These are phyloP conservation scores for Marasmius oreades DNA, from an alignment of 1,284 basidiomycete species.

Conservation along the genomic window DNA sequence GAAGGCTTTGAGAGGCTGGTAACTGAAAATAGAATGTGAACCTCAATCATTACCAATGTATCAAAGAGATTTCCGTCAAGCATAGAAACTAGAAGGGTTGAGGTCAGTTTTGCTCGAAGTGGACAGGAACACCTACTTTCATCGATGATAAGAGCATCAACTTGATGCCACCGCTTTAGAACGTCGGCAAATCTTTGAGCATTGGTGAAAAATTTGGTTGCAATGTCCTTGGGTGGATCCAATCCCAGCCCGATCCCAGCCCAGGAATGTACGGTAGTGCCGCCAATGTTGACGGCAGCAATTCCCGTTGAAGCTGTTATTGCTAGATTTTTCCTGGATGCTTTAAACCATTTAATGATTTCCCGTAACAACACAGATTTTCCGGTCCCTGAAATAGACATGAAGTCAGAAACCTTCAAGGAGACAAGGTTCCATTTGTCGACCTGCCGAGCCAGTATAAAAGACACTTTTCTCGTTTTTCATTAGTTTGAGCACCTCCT, in stretches of 20 bases:
- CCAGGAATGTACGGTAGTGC: constrained; percentile 88
- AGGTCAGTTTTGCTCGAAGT: neutral
- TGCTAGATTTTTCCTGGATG: constrained; percentile 58
- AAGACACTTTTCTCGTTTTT: constrained; percentile 45
- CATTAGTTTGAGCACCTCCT: constrained; percentile 29
- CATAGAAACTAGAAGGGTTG: constrained; percentile 75
- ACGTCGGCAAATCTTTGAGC: constrained; percentile 55
- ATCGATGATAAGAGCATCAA: constrained; percentile 84
- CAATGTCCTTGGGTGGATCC: constrained; percentile 46
- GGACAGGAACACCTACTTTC: constrained; percentile 58
- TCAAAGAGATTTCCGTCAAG: constrained; percentile 86
- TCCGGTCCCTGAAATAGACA: constrained; percentile 65
- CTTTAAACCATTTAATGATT: constrained; percentile 67
- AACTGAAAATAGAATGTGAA: neutral
- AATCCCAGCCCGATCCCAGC: constrained; percentile 83
- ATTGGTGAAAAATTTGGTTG: constrained; percentile 61
- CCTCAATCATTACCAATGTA: constrained; percentile 52
- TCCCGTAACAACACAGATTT: constrained; percentile 89
- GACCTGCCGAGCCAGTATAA: constrained; percentile 84
- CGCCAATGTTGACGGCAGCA: constrained; percentile 89
- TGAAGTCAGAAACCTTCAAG: neutral
- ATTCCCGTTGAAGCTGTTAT: constrained; percentile 93
- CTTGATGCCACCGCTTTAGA: constrained; percentile 64
- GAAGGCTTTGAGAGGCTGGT: neutral
- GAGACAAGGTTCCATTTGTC: neutral